These are phyloP conservation scores for Erysimum pusillum DNA, from an alignment of 441 rosid species.

Conservation along the genomic window DNA sequence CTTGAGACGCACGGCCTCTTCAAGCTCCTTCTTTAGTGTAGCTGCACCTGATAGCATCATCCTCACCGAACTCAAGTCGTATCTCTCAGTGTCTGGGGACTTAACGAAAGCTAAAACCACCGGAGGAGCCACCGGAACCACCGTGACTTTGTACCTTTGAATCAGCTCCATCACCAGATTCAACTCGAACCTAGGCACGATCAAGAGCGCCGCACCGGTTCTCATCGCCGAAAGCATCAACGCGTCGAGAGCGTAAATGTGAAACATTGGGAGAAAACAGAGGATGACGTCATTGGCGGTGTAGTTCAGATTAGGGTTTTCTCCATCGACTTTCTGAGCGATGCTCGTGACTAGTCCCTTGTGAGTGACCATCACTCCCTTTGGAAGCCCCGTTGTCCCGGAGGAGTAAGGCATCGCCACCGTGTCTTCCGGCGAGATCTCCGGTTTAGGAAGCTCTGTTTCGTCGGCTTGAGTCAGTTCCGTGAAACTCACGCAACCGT, in stretches of 20 bases:
- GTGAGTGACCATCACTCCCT: conserved; percentile 68
- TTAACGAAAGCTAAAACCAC: conserved; percentile 59
- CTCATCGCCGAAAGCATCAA: conserved; percentile 62
- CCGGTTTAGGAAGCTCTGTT: conserved; percentile 39
- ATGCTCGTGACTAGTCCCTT: conserved; percentile 63
- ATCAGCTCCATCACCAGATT: conserved; percentile 51
- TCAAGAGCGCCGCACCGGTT: conserved; percentile 57
- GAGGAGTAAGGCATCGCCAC: conserved; percentile 68
- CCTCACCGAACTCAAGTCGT: conserved; percentile 56
- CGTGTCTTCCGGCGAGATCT: conserved; percentile 55
- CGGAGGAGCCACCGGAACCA: conserved; percentile 63
- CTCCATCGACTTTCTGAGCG: conserved; percentile 70
- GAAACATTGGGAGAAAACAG: conserved; percentile 65
- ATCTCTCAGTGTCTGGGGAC: conserved; percentile 52
- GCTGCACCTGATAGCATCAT: conserved; percentile 64
- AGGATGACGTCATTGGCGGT: conserved; percentile 55
- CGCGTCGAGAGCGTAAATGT: conserved; percentile 58
- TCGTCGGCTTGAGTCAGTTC: conserved; percentile 48
- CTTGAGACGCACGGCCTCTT: conserved; percentile 60
- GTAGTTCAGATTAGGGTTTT: conserved; percentile 59
- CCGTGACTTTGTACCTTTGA: conserved; percentile 55
- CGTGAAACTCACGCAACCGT: conserved; percentile 53
- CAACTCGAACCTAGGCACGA: conserved; percentile 61
- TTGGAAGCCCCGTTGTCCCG: conserved; percentile 67
- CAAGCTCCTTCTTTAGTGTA: conserved; percentile 65